Evolutionary conservation across 805 yeast genomes (phyloP), one percentile per base, ranked within the genome.

Genomic region (Candida ovalis): DNA sequence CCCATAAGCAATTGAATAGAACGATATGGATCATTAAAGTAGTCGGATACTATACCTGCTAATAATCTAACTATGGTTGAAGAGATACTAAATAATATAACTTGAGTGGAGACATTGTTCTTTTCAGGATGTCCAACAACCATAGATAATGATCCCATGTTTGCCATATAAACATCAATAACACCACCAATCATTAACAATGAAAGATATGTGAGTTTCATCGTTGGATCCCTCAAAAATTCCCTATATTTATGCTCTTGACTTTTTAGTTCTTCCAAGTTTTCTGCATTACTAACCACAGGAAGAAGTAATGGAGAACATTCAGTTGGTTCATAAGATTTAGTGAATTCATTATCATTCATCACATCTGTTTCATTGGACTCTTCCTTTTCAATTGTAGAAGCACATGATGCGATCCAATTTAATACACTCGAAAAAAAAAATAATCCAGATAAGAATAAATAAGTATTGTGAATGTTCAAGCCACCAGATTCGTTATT

Each of bases 151-250:
- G 90, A 50, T 1, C 92, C 94, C 75, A 91, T 76, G 61, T 90
- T 88, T 47, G 89, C 86, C 53, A 88, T 80, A 64, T 80, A 89
- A 74, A 88, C 81, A 59, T 91, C 98, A 48, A 88, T 70, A 0
- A 96, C 92, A 0, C 98, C 98, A 24, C 88, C 67, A 30, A 83
- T 75, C 41, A 88, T 66, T 24, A 90, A 71, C 45, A 90, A 74
- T 10, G 89, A 76, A 2, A 76, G 50, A 23, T 86, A 71, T n/a
- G 88, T 66, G 1, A 84, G 50, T 73, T 88, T 83, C 41, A 88
- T 78, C 1, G 84, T 74, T 21, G 72, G 72, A 56, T 85, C 89
- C 27, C 66, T 64, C 41, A 84, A 37, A 15, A 43, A 63, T 50
- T 15, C 24, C 18, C 18, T 36, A 21, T 43, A 43, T 19, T 36